Percentiles rank a stretch among this genome's conserved stretches.
Evolutionary conservation across 139 green algal species (phyloP).

Genomic region (Micractinium sp.): DNA sequence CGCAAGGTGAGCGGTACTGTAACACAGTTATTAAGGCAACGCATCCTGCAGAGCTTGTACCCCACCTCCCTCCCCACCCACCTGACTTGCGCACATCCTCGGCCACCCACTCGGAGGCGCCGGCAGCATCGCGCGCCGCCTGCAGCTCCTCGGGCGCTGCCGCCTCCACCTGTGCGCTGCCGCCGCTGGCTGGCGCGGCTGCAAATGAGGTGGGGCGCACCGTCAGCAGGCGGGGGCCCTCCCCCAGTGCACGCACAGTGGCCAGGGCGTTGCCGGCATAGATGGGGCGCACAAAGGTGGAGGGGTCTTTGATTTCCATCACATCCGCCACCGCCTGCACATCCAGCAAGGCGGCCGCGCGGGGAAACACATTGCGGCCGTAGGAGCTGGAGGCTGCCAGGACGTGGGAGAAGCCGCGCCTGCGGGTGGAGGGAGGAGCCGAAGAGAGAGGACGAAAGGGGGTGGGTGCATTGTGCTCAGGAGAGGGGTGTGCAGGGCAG

Average conservation of each 20-base stretch:
- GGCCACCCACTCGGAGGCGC: slow-evolving; percentile 59
- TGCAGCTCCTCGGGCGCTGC: slow-evolving; percentile 55
- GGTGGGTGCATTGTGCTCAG: not conserved
- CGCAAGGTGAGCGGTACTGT: not conserved
- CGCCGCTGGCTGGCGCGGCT: not conserved
- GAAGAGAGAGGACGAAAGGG: no score
- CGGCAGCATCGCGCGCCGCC: slow-evolving; percentile 33
- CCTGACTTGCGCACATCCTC: slow-evolving; percentile 54
- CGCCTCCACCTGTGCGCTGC: slow-evolving; percentile 51
- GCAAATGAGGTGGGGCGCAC: slow-evolving; percentile 84
- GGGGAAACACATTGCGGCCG: slow-evolving; percentile 86
- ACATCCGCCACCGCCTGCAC: slow-evolving; percentile 85
- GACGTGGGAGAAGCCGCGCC: slow-evolving; percentile 72
- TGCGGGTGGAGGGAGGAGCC: slow-evolving; percentile 21
- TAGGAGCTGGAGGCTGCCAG: slow-evolving; percentile 74
- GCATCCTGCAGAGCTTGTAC: not conserved
- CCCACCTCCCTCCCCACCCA: not conserved
- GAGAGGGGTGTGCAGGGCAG: not conserved
- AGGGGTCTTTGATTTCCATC: slow-evolving; percentile 54
- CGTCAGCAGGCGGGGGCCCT: slow-evolving; percentile 69
- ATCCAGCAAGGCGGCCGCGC: slow-evolving; percentile 84
- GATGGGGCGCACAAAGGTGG: slow-evolving; percentile 85
- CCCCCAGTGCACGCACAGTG: slow-evolving; percentile 64
- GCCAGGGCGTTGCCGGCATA: slow-evolving; percentile 93
- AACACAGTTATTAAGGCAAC: no score